Percentiles rank a stretch among this genome's conserved stretches.
Evolutionary conservation across 306 rosid genomes (phyloP).

Genomic region (Cicer chorassanicum): DNA sequence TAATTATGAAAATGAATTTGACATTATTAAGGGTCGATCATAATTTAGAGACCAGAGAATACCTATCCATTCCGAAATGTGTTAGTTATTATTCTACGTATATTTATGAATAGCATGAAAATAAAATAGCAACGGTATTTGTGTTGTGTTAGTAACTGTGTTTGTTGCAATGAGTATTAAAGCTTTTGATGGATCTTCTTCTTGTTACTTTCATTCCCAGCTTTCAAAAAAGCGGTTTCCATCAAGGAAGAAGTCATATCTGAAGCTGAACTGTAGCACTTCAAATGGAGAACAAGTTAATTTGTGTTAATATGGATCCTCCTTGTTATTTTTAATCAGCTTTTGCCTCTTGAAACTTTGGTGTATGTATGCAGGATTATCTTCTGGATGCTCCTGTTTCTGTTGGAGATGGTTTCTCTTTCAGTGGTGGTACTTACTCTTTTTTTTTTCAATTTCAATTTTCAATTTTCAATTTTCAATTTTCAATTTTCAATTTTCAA

Average conservation of each 20-base stretch:
- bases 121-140: slow-evolving; percentile 31
- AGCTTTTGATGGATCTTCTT: slow-evolving; percentile 41
- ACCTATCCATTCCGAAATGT: slow-evolving; percentile 44
- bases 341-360: background rate
- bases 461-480: no score
- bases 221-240: slow-evolving; percentile 30
- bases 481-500: no score
- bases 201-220: slow-evolving; percentile 43
- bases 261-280: slow-evolving; percentile 50
- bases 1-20: no score
- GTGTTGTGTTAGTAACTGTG: background rate
- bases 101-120: no score
- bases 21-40: slow-evolving; percentile 1
- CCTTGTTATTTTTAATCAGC: slow-evolving; percentile 4
- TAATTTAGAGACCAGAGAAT: slow-evolving; percentile 44
- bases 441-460: background rate
- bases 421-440: slow-evolving; percentile 70
- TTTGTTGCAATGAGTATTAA: slow-evolving; percentile 45
- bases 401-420: slow-evolving; percentile 86
- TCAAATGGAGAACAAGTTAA: slow-evolving; percentile 49
- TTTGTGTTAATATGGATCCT: slow-evolving; percentile 23
- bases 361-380: slow-evolving; percentile 61
- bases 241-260: slow-evolving; percentile 42
- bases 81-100: no score
- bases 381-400: slow-evolving; percentile 80